phyloP scores from a whole-genome alignment of 1,284 basidiomycete species.

The Cutaneotrichosporon arboriforme region DNA sequence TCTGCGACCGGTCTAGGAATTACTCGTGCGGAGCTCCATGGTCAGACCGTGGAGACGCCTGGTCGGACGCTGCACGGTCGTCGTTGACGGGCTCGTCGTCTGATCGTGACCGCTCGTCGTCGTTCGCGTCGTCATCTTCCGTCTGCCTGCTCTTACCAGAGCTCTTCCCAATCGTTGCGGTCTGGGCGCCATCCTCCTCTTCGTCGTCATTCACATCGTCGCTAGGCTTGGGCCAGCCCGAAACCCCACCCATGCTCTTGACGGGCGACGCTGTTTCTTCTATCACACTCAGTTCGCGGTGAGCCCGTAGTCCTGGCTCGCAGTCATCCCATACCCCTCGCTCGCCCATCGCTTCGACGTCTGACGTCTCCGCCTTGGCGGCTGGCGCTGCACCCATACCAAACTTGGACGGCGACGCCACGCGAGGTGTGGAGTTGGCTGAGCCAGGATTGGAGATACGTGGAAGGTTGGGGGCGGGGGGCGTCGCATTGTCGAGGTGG shows the following conservation, averaged over 20 bases:
- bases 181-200: too few species aligned
- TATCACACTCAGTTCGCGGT: constrained; percentile 44
- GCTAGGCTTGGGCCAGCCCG: not conserved
- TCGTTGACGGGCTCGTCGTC: constrained; percentile 9
- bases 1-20: too few species aligned
- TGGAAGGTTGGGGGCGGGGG: constrained; percentile 34
- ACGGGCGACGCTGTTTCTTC: constrained; percentile 25
- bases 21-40: too few species aligned
- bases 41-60: not conserved
- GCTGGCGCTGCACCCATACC: constrained; percentile 14
- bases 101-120: not conserved
- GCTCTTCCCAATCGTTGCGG: not conserved
- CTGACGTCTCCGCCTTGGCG: constrained; percentile 11
- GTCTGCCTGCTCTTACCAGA: not conserved
- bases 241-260: not conserved
- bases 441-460: constrained; percentile 24
- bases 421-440: constrained; percentile 10
- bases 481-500: constrained; percentile 33
- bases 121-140: not conserved
- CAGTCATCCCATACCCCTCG: constrained; percentile 23
- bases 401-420: constrained; percentile 21
- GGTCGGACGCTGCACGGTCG: not conserved
- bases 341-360: constrained; percentile 29
- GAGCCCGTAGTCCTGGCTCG: constrained; percentile 20
- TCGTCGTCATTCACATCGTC: not conserved